These are phyloP conservation scores for Monilinia vaccinii-corymbosi DNA, from an alignment of 2,329 filamentous ascomycete genomes.

Conservation along the genomic window DNA sequence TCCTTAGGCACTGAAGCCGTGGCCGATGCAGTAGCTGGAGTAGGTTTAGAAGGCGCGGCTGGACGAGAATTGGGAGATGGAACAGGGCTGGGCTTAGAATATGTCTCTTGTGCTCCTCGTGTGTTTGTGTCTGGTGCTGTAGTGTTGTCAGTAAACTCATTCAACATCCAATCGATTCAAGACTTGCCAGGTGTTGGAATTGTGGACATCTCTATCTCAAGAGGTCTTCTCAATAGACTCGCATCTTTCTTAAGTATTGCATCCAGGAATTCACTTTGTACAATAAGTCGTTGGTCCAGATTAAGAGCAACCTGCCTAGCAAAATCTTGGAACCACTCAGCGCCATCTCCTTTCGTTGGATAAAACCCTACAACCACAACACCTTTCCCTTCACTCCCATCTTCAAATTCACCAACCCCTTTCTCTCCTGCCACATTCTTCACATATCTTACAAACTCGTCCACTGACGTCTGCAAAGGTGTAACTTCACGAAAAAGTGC, in stretches of 20 bases:
- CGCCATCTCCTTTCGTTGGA: conserved; percentile 45
- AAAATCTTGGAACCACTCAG: conserved; percentile 60
- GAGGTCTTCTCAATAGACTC: conserved; percentile 56
- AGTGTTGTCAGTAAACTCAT: not conserved
- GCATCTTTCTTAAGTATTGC: conserved; percentile 78
- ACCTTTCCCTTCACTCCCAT: conserved; percentile 55
- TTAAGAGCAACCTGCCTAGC: conserved; percentile 59
- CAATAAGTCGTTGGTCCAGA: conserved; percentile 72
- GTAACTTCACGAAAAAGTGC: conserved; percentile 57
- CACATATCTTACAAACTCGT: conserved; percentile 72
- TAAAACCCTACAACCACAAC: conserved; percentile 72
- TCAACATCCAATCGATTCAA: not conserved
- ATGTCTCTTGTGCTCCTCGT: not conserved
- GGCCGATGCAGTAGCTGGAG: conserved; percentile 6
- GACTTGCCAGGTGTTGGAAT: conserved; percentile 22
- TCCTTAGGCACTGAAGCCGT: conserved; percentile 14
- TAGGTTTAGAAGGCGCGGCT: not conserved
- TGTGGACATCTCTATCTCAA: conserved; percentile 42
- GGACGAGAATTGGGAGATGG: conserved; percentile 3
- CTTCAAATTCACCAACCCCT: conserved; percentile 53
- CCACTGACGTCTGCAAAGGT: conserved; percentile 53
- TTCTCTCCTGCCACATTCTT: conserved; percentile 68
- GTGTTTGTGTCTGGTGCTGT: conserved; percentile 15
- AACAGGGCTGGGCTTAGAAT: not conserved
- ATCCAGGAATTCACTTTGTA: conserved; percentile 87